Evolutionary conservation across 2,329 filamentous ascomycete genomes (phyloP).

Genomic region (Orbilia ellipsospora): DNA sequence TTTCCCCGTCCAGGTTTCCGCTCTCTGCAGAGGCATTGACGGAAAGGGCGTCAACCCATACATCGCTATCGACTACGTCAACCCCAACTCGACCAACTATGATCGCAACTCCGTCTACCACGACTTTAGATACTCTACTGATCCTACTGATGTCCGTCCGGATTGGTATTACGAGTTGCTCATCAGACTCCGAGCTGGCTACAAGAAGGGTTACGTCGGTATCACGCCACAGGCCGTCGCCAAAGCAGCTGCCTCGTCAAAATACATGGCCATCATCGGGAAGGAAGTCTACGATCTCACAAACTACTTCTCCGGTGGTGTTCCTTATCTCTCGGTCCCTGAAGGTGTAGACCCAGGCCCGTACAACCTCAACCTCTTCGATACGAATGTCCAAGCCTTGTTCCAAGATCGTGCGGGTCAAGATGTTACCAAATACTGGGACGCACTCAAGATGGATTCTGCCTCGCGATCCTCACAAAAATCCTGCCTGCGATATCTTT

Average conservation of each 20-base stretch:
- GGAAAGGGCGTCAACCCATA: slow-evolving; percentile 73
- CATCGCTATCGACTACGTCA: slow-evolving; percentile 86
- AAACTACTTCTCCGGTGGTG: slow-evolving; percentile 80
- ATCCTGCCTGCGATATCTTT: slow-evolving; percentile 89
- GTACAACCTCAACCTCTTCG: slow-evolving; percentile 78
- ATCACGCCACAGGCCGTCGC: slow-evolving; percentile 82
- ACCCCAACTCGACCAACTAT: slow-evolving; percentile 75
- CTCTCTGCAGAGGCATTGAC: slow-evolving; percentile 82
- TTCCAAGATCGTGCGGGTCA: slow-evolving; percentile 80
- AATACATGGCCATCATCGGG: slow-evolving; percentile 80
- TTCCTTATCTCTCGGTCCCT: slow-evolving; percentile 65
- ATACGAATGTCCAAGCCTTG: slow-evolving; percentile 75
- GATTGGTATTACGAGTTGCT: slow-evolving; percentile 96
- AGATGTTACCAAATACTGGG: slow-evolving; percentile 87
- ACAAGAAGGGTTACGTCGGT: slow-evolving; percentile 86
- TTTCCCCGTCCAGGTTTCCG: slow-evolving; percentile 94
- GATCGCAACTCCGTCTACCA: slow-evolving; percentile 86
- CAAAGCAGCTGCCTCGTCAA: slow-evolving; percentile 73
- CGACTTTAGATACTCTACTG: slow-evolving; percentile 84
- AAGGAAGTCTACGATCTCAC: slow-evolving; percentile 88
- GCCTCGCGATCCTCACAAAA: slow-evolving; percentile 75
- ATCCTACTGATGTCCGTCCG: slow-evolving; percentile 77
- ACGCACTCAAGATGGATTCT: slow-evolving; percentile 72
- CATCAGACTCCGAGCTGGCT: slow-evolving; percentile 78
- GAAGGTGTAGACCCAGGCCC: slow-evolving; percentile 66